Evolutionary conservation across 2,329 filamentous ascomycete species (phyloP).

Genomic region (Cercospora nicotianae): DNA sequence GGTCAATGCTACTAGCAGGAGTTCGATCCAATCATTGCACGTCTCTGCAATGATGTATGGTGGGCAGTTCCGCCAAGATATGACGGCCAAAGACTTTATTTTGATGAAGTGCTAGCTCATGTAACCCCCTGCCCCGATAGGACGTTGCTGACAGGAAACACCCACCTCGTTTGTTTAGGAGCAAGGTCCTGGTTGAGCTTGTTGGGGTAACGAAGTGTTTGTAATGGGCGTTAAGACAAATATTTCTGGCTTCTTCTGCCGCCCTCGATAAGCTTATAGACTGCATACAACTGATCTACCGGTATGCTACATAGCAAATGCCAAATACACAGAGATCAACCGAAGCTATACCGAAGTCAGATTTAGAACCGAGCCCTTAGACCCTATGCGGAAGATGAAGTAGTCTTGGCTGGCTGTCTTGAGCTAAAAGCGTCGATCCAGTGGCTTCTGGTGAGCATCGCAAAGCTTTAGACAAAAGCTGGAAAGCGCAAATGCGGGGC

Average conservation of each 20-base stretch:
- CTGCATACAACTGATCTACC: background rate
- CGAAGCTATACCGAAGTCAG: background rate
- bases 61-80: background rate
- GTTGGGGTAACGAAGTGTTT: no score
- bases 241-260: no score
- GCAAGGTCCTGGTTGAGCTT: background rate
- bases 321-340: background rate
- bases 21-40: background rate
- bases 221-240: no score
- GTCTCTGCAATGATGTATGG: background rate
- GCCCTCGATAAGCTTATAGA: background rate
- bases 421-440: background rate
- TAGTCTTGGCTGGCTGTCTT: background rate
- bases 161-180: background rate
- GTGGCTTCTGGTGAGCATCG: background rate
- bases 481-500: background rate
- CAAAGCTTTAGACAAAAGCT: background rate
- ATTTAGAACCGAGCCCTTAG: background rate
- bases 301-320: background rate
- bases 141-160: background rate
- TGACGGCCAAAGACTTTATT: background rate
- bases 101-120: background rate
- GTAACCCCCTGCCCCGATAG: background rate
- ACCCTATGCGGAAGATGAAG: background rate
- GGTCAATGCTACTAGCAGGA: background rate